Percentiles rank a stretch among this genome's conserved stretches.
These are phyloP conservation scores for Chytriomyces hyalinus DNA, from an alignment of 192 early-diverging fungal species.

Conservation along the genomic window DNA sequence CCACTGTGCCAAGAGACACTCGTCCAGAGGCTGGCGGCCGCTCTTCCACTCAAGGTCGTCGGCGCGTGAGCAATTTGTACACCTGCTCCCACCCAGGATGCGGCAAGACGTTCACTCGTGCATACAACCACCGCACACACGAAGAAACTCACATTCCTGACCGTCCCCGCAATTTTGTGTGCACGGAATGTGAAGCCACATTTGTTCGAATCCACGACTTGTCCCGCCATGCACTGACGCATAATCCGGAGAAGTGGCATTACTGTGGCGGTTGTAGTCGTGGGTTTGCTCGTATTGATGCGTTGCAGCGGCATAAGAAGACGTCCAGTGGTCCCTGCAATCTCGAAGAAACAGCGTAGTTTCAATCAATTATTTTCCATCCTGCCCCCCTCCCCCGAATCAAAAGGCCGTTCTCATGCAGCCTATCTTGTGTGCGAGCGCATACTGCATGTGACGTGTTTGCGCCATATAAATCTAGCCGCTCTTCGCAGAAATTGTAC, in stretches of 20 bases:
- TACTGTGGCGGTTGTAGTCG: conserved; percentile 29
- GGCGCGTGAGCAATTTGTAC: conserved; percentile 14
- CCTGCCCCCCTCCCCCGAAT: neutral
- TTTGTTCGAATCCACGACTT: conserved; percentile 84
- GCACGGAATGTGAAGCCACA: conserved; percentile 59
- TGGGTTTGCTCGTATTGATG: conserved; percentile 40
- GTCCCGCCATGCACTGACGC: conserved; percentile 52
- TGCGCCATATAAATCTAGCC: no score
- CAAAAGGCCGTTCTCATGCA: no score
- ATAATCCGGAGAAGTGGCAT: conserved; percentile 28
- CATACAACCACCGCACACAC: conserved; percentile 73
- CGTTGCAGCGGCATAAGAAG: conserved; percentile 26
- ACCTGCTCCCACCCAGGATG: conserved; percentile 64
- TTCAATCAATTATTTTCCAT: neutral
- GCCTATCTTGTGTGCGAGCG: no score
- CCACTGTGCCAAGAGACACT: neutral
- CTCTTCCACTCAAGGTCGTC: neutral
- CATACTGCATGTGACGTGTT: no score
- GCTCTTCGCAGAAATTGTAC: no score
- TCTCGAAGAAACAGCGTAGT: neutral
- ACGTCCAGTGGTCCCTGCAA: neutral
- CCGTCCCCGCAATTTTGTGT: conserved; percentile 66
- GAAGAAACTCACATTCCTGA: conserved; percentile 60
- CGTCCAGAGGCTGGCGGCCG: conserved; percentile 10
- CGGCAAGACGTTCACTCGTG: conserved; percentile 64